phyloP scores from a whole-genome alignment of 1,139 yeast species.

The Wickerhamomyces sp. region DNA sequence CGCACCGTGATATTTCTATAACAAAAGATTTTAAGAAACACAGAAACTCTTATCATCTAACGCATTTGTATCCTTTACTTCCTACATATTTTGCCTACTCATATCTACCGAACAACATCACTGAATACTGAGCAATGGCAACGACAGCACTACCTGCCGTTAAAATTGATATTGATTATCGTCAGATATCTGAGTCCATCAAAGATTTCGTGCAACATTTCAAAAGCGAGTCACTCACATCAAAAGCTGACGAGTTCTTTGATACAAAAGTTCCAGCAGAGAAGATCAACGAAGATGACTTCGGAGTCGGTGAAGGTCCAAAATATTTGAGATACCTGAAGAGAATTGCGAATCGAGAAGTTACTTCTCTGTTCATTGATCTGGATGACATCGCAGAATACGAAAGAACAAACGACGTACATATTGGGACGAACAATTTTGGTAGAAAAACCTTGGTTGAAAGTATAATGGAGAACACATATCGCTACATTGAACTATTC shows the following conservation, averaged over 20 bases:
- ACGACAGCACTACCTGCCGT: constrained; percentile 24
- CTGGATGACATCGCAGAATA: constrained; percentile 76
- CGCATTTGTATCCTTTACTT: no score
- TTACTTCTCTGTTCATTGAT: constrained; percentile 63
- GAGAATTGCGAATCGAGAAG: constrained; percentile 77
- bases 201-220: constrained; percentile 57
- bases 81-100: no score
- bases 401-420: constrained; percentile 35
- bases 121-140: no score
- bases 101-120: no score
- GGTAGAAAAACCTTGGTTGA: constrained; percentile 39
- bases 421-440: constrained; percentile 23
- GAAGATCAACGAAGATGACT: constrained; percentile 14
- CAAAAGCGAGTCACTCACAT: constrained; percentile 35
- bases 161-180: constrained; percentile 46
- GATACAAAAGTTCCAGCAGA: constrained; percentile 29
- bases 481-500: constrained; percentile 75
- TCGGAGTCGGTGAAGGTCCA: constrained; percentile 42
- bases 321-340: constrained; percentile 79
- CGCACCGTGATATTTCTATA: no score
- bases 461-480: constrained; percentile 65
- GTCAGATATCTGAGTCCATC: constrained; percentile 44
- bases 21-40: no score
- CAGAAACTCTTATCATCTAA: no score
- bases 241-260: constrained; percentile 28